These are phyloP conservation scores for Mariannaea elegans DNA, from an alignment of 2,329 filamentous ascomycete genomes.

Conservation along the genomic window DNA sequence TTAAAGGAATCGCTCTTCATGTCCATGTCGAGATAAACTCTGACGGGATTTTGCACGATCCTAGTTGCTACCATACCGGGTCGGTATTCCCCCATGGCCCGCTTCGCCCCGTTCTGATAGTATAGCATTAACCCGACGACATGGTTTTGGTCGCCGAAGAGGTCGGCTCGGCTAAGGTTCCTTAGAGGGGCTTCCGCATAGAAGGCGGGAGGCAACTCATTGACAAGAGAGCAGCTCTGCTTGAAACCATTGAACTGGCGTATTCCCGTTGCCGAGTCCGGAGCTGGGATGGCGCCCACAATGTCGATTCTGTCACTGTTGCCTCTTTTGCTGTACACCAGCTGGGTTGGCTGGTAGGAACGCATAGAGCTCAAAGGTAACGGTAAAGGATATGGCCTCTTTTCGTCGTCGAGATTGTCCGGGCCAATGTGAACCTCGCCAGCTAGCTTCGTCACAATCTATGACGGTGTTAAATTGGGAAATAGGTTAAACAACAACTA, in stretches of 20 bases:
- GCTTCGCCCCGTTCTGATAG: not conserved
- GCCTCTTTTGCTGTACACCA: not conserved
- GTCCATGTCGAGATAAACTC: not conserved
- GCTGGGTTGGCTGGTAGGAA: not conserved
- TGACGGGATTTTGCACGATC: not conserved
- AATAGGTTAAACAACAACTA: not conserved
- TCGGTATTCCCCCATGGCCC: not conserved
- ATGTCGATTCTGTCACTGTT: not conserved
- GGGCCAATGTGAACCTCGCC: slow-evolving; percentile 5
- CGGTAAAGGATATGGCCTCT: not conserved
- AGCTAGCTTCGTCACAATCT: not conserved
- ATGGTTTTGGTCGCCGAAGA: not conserved
- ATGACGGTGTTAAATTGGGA: not conserved
- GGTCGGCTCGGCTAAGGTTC: not conserved
- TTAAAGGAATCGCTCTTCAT: not conserved
- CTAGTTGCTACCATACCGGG: not conserved
- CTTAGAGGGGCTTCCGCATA: not conserved
- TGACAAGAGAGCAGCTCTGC: not conserved
- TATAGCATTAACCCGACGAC: not conserved
- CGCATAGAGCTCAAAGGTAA: not conserved
- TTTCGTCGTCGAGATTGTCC: not conserved
- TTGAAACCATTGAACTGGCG: not conserved
- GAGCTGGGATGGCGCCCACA: not conserved
- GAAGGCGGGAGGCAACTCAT: not conserved
- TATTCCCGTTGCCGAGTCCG: not conserved